These are phyloP conservation scores for Balakata baccata DNA, from an alignment of 345 rosid species.

Conservation along the genomic window DNA sequence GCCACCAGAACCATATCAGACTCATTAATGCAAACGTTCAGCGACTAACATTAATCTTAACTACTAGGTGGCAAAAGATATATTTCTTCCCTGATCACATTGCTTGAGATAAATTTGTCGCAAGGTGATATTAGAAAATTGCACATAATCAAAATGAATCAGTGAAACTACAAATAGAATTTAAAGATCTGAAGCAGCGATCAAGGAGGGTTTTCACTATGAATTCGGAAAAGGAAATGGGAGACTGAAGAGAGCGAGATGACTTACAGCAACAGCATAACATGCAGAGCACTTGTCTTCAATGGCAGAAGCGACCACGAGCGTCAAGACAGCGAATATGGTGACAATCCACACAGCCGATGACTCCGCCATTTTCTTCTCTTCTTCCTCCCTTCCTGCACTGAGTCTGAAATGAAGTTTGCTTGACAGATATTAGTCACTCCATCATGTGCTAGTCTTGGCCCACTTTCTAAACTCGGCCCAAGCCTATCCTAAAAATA, in stretches of 20 bases:
- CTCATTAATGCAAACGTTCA: neutral
- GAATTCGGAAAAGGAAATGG: neutral
- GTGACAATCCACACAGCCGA: conserved; percentile 25
- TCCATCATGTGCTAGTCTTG: too few species aligned
- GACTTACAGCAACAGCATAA: conserved; percentile 75
- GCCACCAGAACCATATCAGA: neutral
- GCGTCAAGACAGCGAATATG: conserved; percentile 30
- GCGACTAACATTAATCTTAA: neutral
- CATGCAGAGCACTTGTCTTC: conserved; percentile 89
- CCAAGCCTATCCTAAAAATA: too few species aligned
- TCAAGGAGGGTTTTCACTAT: neutral
- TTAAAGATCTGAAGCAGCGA: neutral
- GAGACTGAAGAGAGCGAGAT: neutral
- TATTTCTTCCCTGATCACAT: neutral
- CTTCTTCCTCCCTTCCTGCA: neutral
- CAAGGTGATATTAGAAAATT: neutral
- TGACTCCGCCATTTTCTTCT: conserved; percentile 28
- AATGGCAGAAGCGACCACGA: conserved; percentile 25
- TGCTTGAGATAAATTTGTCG: neutral
- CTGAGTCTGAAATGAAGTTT: neutral
- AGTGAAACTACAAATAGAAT: neutral
- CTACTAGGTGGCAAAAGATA: too few species aligned
- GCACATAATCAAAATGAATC: neutral
- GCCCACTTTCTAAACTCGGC: too few species aligned
- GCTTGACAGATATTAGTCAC: neutral